Base-by-base conservation (phyloP, 768 basidiomycete genomes). In the Russula lepida region DNA sequence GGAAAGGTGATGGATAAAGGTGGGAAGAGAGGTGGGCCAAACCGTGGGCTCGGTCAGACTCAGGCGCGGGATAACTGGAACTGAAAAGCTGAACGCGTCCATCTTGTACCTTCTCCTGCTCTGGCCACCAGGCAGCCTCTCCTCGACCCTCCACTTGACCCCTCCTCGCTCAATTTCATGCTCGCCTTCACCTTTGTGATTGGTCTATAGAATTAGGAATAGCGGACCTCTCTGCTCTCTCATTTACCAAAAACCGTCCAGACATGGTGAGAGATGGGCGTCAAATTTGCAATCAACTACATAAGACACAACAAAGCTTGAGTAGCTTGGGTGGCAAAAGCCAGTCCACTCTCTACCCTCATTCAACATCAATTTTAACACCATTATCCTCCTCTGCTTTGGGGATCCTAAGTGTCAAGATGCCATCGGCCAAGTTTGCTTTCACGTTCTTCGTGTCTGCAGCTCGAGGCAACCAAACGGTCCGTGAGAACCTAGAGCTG, bases 381-480 rank as follows among this genome's bases (percentile, higher is more conserved):
- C 75, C 79, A 6, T 73, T 81, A 60, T 78, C 76, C 63, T 89
- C 85, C 63, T 83, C 79, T 19, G 78, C 76, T 70, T 85, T 88
- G 15, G 81, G 78, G 15, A 85, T 74, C 6, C 74, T 80, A 46
- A 91, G 67, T 4, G 79, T 85, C 53, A 91, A 79, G 27, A 92
- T 78, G 6, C 89, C 89, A 60, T 90, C 82, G 28, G 77, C 72
- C 64, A 92, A 72, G 66, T 82, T 86, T 17, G 88, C 89, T 1
- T 75, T 72, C 27, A 89, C 82, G 58, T 77, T 78, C 32, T 74
- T 75, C 35, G 74, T 71, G 67, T 89, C 84, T 1, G 88, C 77
- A 7, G 83, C 77, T 12, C 77, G 79, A 37, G 88, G 86, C 27
- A 91, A 76, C 81, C 84, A 85, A 12, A 91, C 78, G 0, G 87